phyloP scores from a whole-genome alignment of 108 stramenopile species.

The Bacterosira constricta region DNA sequence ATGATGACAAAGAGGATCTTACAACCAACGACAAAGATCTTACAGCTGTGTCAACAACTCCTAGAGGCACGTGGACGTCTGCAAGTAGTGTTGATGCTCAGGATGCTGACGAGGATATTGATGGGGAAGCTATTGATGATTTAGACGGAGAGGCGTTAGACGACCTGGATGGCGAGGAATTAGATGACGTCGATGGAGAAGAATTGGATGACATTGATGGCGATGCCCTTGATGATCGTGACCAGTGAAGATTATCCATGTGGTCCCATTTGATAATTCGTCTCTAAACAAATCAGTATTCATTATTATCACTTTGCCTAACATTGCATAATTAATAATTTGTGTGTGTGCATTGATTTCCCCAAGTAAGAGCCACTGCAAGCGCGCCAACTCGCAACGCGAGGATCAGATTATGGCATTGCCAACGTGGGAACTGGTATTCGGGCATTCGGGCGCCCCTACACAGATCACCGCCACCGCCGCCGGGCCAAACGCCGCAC shows the following conservation, averaged over 20 bases:
- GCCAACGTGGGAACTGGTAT: too few species aligned
- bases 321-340: too few species aligned
- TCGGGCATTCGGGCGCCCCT: too few species aligned
- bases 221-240: conserved; percentile 12
- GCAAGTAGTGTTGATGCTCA: conserved; percentile 14
- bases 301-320: too few species aligned
- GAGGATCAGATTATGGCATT: too few species aligned
- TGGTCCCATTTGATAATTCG: too few species aligned
- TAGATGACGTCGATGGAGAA: conserved; percentile 31
- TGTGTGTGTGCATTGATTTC: too few species aligned
- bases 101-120: conserved; percentile 15
- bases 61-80: conserved; percentile 35
- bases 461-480: too few species aligned
- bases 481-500: too few species aligned
- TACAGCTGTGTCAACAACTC: conserved; percentile 22
- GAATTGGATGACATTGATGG: conserved; percentile 39
- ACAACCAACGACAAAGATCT: background rate
- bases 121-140: conserved; percentile 27
- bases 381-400: too few species aligned
- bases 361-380: too few species aligned
- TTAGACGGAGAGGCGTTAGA: conserved; percentile 41
- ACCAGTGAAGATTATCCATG: conserved; percentile 1
- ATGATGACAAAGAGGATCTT: background rate
- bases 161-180: conserved; percentile 29
- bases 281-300: too few species aligned